Evolutionary conservation across 2,329 filamentous ascomycete species (phyloP), one percentile per base, ranked within the genome.

Genomic region (Apiospora phragmitis): DNA sequence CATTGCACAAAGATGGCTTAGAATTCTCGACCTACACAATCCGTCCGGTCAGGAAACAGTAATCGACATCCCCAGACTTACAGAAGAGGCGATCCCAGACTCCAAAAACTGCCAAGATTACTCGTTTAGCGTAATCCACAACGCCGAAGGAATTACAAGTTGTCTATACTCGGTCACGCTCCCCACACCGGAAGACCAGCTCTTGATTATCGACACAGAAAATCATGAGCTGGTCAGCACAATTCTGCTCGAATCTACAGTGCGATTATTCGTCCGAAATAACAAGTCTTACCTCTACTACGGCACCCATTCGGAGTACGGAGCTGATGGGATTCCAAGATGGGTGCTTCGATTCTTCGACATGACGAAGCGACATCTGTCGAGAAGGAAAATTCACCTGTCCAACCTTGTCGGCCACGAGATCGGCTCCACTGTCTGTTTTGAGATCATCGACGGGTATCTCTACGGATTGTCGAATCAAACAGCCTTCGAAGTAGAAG

Each of bases 401-500:
- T 81, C 86, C 47, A 84, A 89, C 32, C 83, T 93, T 70, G 86
- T 88, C 59, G 92, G 91, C 1, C 86, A 84, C 24, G 91, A 93
- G 65, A 85, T 94, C 42, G 91, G 90, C 7, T 87, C 87, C 14
- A 90, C 89, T 0, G 83, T 93, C n/a, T 92, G 89, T 72, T 94
- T 95, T 76, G 91, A 93, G 72, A 87, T 94, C 24, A 84, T 92
- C 72, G 84, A 89, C 47, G 86, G 84, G 11, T 84, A 89, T 74
- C 89, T 95, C 51, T 94, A 94, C 74, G 91, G 87, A 0, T 81
- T 94, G 7, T 92, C 92, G 0, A 94, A 90, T 73, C 87, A 90
- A 73, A 87, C 87, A 1, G 85, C 86, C 3, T 88, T 89, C 68
- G 88, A 91, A 70, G 84, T 88, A 0, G 88, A 92, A 71, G 89